Percentiles rank a stretch among this genome's conserved stretches.
phyloP scores from a whole-genome alignment of 345 rosid genomes.

The Litchi chinensis region DNA sequence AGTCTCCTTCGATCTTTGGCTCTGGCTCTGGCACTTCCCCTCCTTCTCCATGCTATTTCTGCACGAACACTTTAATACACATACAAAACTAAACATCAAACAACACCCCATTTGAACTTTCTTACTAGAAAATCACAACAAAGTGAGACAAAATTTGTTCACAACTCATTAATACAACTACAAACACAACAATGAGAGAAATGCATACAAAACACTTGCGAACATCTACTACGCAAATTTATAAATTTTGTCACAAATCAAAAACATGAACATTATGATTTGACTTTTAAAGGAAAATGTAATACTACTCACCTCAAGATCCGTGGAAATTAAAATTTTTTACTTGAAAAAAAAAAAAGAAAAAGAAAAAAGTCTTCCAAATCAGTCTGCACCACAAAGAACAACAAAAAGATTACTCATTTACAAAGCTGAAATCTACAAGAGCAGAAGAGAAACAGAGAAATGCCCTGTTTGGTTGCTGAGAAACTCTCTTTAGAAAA shows the following conservation, averaged over 20 bases:
- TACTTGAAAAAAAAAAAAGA: slow-evolving; percentile 8
- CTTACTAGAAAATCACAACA: background rate
- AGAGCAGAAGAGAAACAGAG: slow-evolving; percentile 6
- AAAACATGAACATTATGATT: background rate
- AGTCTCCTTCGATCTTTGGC: slow-evolving; percentile 49
- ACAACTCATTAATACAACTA: background rate
- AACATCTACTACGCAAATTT: background rate
- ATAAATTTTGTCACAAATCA: too few species aligned
- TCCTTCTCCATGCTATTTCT: slow-evolving; percentile 56
- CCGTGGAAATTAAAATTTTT: slow-evolving; percentile 19
- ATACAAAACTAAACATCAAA: slow-evolving; percentile 6
- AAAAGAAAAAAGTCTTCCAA: background rate
- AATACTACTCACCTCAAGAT: slow-evolving; percentile 46
- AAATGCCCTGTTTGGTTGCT: slow-evolving; percentile 7
- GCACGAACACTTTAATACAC: slow-evolving; percentile 10
- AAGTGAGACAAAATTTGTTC: background rate
- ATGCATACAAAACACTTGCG: background rate
- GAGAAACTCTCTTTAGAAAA: background rate
- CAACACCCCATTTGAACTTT: background rate
- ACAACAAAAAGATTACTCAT: background rate
- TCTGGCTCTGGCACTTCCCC: slow-evolving; percentile 46
- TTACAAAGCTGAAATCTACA: background rate
- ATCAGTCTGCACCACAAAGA: slow-evolving; percentile 34
- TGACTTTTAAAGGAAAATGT: slow-evolving; percentile 11
- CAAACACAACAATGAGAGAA: background rate